These are phyloP conservation scores for Lipomyces yamadae DNA, from an alignment of 805 yeast genomes.

Conservation along the genomic window DNA sequence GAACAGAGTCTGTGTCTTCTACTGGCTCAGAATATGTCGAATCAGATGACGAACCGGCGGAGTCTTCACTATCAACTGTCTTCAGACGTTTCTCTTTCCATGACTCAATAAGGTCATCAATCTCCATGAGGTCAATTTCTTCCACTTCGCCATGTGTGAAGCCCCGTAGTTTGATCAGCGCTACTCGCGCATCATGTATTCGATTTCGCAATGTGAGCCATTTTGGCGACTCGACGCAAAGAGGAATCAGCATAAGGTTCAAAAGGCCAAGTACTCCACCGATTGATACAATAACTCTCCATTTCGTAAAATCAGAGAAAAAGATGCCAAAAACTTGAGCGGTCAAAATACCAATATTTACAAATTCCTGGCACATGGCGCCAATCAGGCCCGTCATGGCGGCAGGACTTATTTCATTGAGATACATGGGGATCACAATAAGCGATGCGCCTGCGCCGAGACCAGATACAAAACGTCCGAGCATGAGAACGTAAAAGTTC, in stretches of 20 bases:
- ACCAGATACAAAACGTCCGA: slow-evolving; percentile 82
- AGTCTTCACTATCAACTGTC: slow-evolving; percentile 4
- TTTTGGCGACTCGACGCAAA: slow-evolving; percentile 76
- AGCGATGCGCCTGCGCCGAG: slow-evolving; percentile 85
- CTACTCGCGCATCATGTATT: slow-evolving; percentile 50
- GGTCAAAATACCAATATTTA: slow-evolving; percentile 80
- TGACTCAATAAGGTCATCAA: slow-evolving; percentile 30
- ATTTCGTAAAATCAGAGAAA: slow-evolving; percentile 66
- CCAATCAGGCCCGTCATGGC: slow-evolving; percentile 78
- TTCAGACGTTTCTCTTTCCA: slow-evolving; percentile 27
- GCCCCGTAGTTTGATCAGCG: slow-evolving; percentile 48
- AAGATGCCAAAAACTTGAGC: slow-evolving; percentile 76
- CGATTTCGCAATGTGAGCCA: slow-evolving; percentile 68
- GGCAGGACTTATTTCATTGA: slow-evolving; percentile 79
- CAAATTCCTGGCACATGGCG: slow-evolving; percentile 84
- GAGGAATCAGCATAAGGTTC: slow-evolving; percentile 52
- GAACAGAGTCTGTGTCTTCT: slow-evolving; percentile 16
- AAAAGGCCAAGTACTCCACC: slow-evolving; percentile 62
- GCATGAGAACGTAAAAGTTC: slow-evolving; percentile 51
- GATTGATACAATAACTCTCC: slow-evolving; percentile 73
- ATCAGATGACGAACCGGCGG: slow-evolving; percentile 20
- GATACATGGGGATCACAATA: slow-evolving; percentile 81
- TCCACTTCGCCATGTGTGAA: slow-evolving; percentile 33
- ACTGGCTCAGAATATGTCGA: slow-evolving; percentile 27
- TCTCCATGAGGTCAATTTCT: slow-evolving; percentile 26